Percentiles rank a stretch among this genome's conserved stretches.
Evolutionary conservation across 768 basidiomycete genomes (phyloP).

Genomic region (Pholiota molesta): DNA sequence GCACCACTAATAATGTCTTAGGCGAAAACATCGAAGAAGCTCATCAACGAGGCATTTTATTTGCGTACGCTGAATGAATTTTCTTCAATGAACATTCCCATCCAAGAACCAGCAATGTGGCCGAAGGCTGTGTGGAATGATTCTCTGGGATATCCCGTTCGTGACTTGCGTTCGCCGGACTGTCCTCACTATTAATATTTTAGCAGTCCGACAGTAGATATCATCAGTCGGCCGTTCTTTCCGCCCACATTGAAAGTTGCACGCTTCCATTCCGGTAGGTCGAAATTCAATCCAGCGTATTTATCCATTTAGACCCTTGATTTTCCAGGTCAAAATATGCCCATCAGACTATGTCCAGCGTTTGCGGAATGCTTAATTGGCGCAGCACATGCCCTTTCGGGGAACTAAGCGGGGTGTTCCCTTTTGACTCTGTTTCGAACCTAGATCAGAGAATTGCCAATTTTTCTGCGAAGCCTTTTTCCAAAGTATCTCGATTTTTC

Average conservation of each 20-base stretch:
- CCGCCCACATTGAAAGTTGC: constrained; percentile 58
- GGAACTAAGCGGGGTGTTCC: constrained; percentile 58
- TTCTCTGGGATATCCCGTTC: constrained; percentile 17
- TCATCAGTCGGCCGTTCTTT: constrained; percentile 59
- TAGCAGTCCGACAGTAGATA: constrained; percentile 40
- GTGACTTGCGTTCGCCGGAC: constrained; percentile 11
- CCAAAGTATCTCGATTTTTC: constrained; percentile 19
- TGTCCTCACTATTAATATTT: constrained; percentile 11
- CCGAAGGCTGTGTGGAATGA: constrained; percentile 20
- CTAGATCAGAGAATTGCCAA: constrained; percentile 35
- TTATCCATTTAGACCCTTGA: neutral
- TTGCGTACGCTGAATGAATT: constrained; percentile 52
- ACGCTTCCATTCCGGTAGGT: constrained; percentile 63
- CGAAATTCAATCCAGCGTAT: constrained; percentile 3
- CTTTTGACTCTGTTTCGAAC: constrained; percentile 34
- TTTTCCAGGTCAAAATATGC: constrained; percentile 30
- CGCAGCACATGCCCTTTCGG: constrained; percentile 55
- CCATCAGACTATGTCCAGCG: constrained; percentile 43
- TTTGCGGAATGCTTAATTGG: constrained; percentile 54
- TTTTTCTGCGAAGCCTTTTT: constrained; percentile 39
- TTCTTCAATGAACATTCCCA: constrained; percentile 52
- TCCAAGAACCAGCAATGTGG: constrained; percentile 51
- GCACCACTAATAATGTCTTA: constrained; percentile 24
- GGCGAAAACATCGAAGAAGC: constrained; percentile 40
- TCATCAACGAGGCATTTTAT: constrained; percentile 67